phyloP scores from a whole-genome alignment of 768 basidiomycete genomes.

The Boletellus sp. region DNA sequence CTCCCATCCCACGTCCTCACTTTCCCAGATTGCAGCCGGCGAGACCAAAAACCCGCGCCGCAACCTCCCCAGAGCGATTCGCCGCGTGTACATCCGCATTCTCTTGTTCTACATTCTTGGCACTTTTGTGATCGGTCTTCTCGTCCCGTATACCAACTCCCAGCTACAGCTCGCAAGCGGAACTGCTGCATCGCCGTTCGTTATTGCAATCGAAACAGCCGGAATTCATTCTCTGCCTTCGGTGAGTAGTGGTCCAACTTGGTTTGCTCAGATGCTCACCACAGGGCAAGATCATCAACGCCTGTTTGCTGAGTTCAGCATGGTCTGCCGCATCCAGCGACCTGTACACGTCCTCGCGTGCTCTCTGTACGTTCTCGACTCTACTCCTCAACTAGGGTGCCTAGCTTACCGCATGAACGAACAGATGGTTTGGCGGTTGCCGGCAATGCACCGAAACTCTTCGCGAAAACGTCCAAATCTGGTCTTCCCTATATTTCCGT shows the following conservation, averaged over 20 bases:
- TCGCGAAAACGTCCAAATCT: constrained; percentile 59
- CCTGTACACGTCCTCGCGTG: constrained; percentile 84
- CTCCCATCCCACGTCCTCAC: background rate
- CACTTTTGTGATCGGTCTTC: constrained; percentile 74
- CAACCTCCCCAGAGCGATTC: constrained; percentile 54
- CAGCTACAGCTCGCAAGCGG: constrained; percentile 49
- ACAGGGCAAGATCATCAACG: constrained; percentile 63
- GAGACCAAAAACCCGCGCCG: constrained; percentile 85
- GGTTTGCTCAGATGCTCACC: constrained; percentile 5
- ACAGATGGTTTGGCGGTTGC: constrained; percentile 75
- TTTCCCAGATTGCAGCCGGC: constrained; percentile 72
- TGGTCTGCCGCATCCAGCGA: constrained; percentile 92
- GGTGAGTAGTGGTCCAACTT: constrained; percentile 37
- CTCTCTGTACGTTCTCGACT: constrained; percentile 58
- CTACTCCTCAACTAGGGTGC: background rate
- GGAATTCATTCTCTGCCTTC: constrained; percentile 87
- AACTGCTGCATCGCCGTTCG: constrained; percentile 80
- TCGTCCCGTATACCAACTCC: constrained; percentile 69
- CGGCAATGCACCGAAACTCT: constrained; percentile 81
- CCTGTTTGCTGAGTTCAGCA: constrained; percentile 80
- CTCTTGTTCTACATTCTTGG: constrained; percentile 73
- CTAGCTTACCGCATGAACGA: background rate
- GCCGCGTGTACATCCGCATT: constrained; percentile 71
- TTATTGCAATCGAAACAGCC: constrained; percentile 80
- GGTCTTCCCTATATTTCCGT: constrained; percentile 80